phyloP scores from a whole-genome alignment of 257 asterid species.

The Solanum verrucosum region DNA sequence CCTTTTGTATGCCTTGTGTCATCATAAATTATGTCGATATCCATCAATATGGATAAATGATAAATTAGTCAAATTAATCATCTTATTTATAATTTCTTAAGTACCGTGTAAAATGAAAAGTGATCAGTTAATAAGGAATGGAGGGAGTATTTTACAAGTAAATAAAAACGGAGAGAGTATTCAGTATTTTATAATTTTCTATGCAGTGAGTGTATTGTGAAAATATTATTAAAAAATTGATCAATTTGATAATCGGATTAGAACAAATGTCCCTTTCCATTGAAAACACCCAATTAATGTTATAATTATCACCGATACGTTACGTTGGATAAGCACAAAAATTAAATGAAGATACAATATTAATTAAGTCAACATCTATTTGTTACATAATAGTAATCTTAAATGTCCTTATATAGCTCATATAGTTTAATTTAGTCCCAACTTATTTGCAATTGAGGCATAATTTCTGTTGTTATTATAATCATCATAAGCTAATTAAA shows the following conservation, averaged over 20 bases:
- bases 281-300: neutral
- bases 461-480: neutral
- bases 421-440: neutral
- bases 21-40: too few relatives aligned
- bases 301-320: neutral
- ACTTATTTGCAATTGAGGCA: neutral
- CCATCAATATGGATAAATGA: too few relatives aligned
- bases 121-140: too few relatives aligned
- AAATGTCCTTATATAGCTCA: neutral
- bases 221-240: neutral
- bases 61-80: too few relatives aligned
- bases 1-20: too few relatives aligned
- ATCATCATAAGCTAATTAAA: neutral
- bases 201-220: neutral
- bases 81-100: too few relatives aligned
- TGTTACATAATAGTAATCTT: neutral
- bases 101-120: too few relatives aligned
- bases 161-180: too few relatives aligned
- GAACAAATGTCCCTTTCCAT: neutral
- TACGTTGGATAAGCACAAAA: neutral
- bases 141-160: neutral
- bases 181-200: neutral
- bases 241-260: neutral
- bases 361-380: neutral
- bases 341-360: neutral